These are phyloP conservation scores for Aspergillus biplanus DNA, from an alignment of 495 filamentous ascomycete genomes.

Conservation along the genomic window DNA sequence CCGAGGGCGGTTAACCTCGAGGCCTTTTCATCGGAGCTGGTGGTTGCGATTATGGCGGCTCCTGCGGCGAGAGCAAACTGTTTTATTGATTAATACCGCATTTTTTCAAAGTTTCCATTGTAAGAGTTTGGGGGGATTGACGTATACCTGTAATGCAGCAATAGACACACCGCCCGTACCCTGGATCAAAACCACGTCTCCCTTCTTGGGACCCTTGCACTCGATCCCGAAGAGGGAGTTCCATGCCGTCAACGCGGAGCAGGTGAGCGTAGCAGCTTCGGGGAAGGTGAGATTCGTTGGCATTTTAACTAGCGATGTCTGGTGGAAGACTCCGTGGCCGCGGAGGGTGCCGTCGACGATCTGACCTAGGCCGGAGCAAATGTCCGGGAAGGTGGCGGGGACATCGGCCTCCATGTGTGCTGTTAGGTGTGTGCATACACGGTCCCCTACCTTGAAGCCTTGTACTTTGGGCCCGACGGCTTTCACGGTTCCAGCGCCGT, in stretches of 20 bases:
- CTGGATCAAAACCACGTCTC: slow-evolving; percentile 45
- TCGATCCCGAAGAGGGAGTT: slow-evolving; percentile 64
- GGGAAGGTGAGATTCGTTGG: slow-evolving; percentile 28
- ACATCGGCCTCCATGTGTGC: slow-evolving; percentile 45
- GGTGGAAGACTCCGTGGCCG: slow-evolving; percentile 73
- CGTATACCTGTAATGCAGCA: slow-evolving; percentile 56
- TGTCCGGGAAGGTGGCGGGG: slow-evolving; percentile 43
- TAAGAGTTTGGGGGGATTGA: no score
- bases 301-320: slow-evolving; percentile 62
- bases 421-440: slow-evolving; percentile 21
- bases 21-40: slow-evolving; percentile 64
- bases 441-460: slow-evolving; percentile 22
- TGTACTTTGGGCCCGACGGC: slow-evolving; percentile 34
- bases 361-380: slow-evolving; percentile 61
- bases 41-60: slow-evolving; percentile 73
- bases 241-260: slow-evolving; percentile 31
- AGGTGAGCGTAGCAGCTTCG: slow-evolving; percentile 34
- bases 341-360: slow-evolving; percentile 64
- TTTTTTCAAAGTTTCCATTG: no score
- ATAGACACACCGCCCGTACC: slow-evolving; percentile 75
- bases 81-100: no score
- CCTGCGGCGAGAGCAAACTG: slow-evolving; percentile 73
- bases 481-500: slow-evolving; percentile 68
- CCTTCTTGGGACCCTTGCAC: slow-evolving; percentile 48
- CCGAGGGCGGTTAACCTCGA: slow-evolving; percentile 56